Conservation (phyloP, 2,329 filamentous ascomycete genomes). For the Chaetomiaceae sp. region DNA sequence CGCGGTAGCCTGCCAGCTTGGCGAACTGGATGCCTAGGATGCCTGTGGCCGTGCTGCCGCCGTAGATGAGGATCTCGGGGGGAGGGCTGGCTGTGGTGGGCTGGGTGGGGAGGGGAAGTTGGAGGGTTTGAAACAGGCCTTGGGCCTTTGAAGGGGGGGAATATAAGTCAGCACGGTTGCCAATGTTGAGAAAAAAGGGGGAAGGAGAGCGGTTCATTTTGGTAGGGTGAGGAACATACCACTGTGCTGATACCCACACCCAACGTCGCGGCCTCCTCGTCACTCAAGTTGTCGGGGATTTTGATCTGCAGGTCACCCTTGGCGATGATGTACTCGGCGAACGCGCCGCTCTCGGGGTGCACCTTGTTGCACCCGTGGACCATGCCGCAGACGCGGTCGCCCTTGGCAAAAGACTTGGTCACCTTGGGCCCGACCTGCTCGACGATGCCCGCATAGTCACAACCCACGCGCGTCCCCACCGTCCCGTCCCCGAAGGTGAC, state of each 20-base stretch:
- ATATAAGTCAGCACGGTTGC: background rate
- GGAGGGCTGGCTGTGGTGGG: conserved; percentile 33
- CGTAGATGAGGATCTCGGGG: conserved; percentile 38
- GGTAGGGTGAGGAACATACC: too few relatives aligned
- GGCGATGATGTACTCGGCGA: conserved; percentile 36
- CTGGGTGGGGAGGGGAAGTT: conserved; percentile 41
- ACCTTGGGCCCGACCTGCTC: conserved; percentile 41
- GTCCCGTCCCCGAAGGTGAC: conserved; percentile 4
- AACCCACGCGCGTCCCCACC: conserved; percentile 30
- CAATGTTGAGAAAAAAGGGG: too few relatives aligned
- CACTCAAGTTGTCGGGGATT: conserved; percentile 41
- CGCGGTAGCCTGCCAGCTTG: conserved; percentile 36
- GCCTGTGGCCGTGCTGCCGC: conserved; percentile 50
- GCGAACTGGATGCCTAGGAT: conserved; percentile 46
- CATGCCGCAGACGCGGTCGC: conserved; percentile 43
- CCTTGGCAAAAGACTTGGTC: conserved; percentile 39
- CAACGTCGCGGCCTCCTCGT: conserved; percentile 42
- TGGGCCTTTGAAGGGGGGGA: conserved; percentile 33
- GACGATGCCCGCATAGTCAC: conserved; percentile 45
- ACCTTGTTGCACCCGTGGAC: conserved; percentile 36
- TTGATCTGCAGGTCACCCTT: conserved; percentile 39
- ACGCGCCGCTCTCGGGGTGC: conserved; percentile 40
- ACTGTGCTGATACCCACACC: conserved; percentile 40
- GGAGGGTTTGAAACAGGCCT: conserved; percentile 42
- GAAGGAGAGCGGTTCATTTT: too few relatives aligned